Base-by-base conservation (phyloP, 2,329 filamentous ascomycete species). In the Endocalyx cinctus region DNA sequence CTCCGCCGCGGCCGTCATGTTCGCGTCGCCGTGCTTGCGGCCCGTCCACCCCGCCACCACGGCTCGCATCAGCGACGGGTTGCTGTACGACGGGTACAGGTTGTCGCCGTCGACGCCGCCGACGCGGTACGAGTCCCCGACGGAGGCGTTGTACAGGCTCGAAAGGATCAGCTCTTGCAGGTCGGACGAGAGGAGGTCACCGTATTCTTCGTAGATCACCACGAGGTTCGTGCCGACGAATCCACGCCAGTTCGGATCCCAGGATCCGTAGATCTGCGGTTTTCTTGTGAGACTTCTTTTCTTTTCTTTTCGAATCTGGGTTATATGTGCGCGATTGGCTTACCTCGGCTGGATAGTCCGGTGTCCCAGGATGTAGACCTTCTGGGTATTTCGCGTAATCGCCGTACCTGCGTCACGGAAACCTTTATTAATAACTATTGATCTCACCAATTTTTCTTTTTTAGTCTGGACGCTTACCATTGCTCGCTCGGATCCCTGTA, bases 191-290 rank as follows among this genome's bases (percentile, higher is more conserved):
- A 70, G 41, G 1, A 79, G 58, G 36, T 69, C 51, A 0, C 62
- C 51, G 34, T 74, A 81, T 41, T 81, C 76, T 47, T 81, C 77
- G 14, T 78, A 59, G 17, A 69, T 69, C 26, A 80, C 57, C 16
- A 81, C 68, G 11, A 81, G 64, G 0, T 73, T 68, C 0, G 74
- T 78, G 10, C 74, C 74, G 20, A 81, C 64, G 36, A 82, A 81
- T 1, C 76, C 77, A 31, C 77, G 63, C 77, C 77, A 81, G 40
- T 82, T 81, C 2, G 76, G 75, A 43, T 81, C 77, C 71, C 74
- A 81, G 0, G n/a, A 22, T 10, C 28, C 27, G 17, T 29, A 27
- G 11, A 28, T 32, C 10, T 11, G 11, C 3, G 35, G 17, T 1
- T n/a, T n/a, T n/a, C n/a, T n/a, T n/a, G n/a, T n/a, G n/a, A n/a